Conservation (phyloP, 2,329 filamentous ascomycete species). For the Sclerotinia nivalis region DNA sequence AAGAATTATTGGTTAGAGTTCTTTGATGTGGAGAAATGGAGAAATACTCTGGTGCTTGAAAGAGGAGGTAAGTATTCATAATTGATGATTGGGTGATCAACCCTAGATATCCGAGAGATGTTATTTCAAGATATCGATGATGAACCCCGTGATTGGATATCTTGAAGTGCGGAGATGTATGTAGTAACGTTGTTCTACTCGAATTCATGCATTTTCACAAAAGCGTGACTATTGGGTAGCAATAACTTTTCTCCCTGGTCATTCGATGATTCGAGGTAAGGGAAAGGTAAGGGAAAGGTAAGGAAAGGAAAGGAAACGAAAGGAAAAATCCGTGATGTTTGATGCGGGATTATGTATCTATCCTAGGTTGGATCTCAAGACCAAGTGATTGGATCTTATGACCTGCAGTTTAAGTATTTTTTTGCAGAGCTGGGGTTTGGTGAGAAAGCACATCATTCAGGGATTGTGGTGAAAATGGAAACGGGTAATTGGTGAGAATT, state of each 20-base stretch:
- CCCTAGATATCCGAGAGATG: neutral
- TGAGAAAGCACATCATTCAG: neutral
- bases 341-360: too few species aligned
- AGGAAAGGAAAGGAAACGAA: neutral
- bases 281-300: neutral
- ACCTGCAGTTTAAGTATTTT: conserved; percentile 11
- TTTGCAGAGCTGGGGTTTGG: neutral
- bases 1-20: conserved; percentile 4
- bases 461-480: neutral
- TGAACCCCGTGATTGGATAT: conserved; percentile 6
- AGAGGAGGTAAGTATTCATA: neutral
- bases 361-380: neutral
- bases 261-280: neutral
- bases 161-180: neutral
- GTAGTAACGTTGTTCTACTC: neutral
- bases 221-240: conserved; percentile 11
- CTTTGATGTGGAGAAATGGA: neutral
- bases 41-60: neutral
- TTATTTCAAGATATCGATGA: neutral
- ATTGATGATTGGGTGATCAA: neutral
- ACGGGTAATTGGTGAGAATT: too few species aligned
- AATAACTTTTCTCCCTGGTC: neutral
- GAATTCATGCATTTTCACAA: neutral
- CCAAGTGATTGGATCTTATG: conserved; percentile 23
- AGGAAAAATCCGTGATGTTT: neutral